Evolutionary conservation across 148 eudicot genomes (phyloP), one percentile per base, ranked within the genome.

Genomic region (Camellia sinensis): DNA sequence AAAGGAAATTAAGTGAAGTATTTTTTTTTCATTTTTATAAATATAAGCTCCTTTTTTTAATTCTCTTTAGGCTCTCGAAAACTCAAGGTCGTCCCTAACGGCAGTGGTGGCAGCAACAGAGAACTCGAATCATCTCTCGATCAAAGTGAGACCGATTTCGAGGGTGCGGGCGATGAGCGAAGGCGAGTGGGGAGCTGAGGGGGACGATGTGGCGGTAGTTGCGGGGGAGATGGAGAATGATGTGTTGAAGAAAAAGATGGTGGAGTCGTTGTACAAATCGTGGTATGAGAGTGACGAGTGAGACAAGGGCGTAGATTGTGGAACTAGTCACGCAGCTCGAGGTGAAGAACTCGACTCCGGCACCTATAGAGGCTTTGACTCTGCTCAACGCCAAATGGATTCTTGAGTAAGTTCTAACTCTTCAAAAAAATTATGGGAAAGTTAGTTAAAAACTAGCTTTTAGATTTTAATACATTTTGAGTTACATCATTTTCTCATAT

Each of bases 341-440:
- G 81, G 90, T 91, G 1, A 89, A 84, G 81, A 94, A 94, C 64
- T 97, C 98, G 6, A 94, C 89, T 65, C 93, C 93, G 15, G 91
- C 89, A 18, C 98, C 97, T 5, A 92, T 94, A 21, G 90, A 94
- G 78, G 93, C 98, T 40, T 78, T 94, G 43, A 44, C 92, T 52
- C 85, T 92, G 10, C 94, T 94, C 80, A 87, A 92, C 43, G 98
- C 97, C 18, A 94, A 94, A 81, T 94, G 98, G 98, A 91, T 94
- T 82, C 83, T 94, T 7, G 94, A 88, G 98, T 92, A 78, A 82
- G 90, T 82, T 40, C 75, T 48, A 48, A 29, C 37, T 29, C 37
- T 29, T 1, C 1, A 29, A 29, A 29, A 29, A 29, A 29, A 29
- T 0, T 29, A 29, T 29, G 37, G 37, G 1, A 29, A 29, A 29